Percentiles rank a stretch among this genome's conserved stretches.
phyloP scores from a whole-genome alignment of 129 eudicot genomes.

The Escallonia rubra region DNA sequence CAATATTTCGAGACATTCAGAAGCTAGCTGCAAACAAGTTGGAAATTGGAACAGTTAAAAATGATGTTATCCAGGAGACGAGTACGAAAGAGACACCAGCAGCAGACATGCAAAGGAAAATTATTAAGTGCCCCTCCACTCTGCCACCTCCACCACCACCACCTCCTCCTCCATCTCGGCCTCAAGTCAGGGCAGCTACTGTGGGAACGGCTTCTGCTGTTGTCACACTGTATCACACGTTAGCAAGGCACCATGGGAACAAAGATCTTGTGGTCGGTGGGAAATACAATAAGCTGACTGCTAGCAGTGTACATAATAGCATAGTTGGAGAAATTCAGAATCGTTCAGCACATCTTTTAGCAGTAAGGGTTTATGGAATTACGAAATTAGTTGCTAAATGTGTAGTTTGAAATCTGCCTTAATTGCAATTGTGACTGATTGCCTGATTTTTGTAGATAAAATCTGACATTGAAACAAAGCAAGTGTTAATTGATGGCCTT shows the following conservation, averaged over 20 bases:
- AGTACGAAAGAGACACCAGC: background rate
- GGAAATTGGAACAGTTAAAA: slow-evolving; percentile 10
- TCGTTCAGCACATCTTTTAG: slow-evolving; percentile 27
- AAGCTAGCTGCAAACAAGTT: slow-evolving; percentile 17
- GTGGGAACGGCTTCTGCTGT: slow-evolving; percentile 15
- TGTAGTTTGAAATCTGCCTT: no score
- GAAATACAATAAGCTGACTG: slow-evolving; percentile 9
- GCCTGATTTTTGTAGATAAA: slow-evolving; percentile 14
- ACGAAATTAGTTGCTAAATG: no score
- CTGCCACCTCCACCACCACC: slow-evolving; percentile 28
- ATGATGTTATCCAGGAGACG: slow-evolving; percentile 4
- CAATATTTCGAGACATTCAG: slow-evolving; percentile 17
- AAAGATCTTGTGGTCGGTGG: background rate
- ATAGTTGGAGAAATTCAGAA: slow-evolving; percentile 31
- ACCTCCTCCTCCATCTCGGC: slow-evolving; percentile 17
- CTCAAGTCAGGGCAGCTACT: slow-evolving; percentile 14
- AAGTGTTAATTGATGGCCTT: slow-evolving; percentile 20
- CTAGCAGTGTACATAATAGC: slow-evolving; percentile 25
- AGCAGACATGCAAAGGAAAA: slow-evolving; percentile 9
- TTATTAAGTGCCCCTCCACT: background rate
- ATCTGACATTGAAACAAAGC: slow-evolving; percentile 28
- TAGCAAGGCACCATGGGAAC: background rate
- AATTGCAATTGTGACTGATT: background rate
- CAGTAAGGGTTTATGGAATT: slow-evolving; percentile 16
- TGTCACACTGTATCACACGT: slow-evolving; percentile 10